phyloP scores from a whole-genome alignment of 768 basidiomycete species.

The Serendipita sp. region DNA sequence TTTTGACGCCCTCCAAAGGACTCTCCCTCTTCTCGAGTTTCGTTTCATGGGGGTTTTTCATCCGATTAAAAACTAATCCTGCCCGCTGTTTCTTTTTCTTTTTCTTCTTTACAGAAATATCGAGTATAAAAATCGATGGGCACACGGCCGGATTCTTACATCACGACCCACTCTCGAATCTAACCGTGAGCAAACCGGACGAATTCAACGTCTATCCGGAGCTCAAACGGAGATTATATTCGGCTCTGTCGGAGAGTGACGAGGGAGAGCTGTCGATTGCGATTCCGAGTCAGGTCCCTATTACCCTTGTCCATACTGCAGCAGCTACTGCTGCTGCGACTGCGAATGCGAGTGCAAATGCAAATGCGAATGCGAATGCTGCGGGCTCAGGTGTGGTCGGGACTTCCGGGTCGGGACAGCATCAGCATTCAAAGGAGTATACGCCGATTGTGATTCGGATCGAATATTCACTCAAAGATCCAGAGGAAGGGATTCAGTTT shows the following conservation, averaged over 20 bases:
- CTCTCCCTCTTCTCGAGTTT: no score
- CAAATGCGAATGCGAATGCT: slow-evolving; percentile 18
- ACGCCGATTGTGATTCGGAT: slow-evolving; percentile 61
- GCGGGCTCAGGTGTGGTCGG: slow-evolving; percentile 39
- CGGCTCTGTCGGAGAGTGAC: slow-evolving; percentile 77
- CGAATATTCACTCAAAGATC: slow-evolving; percentile 65
- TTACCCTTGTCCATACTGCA: slow-evolving; percentile 20
- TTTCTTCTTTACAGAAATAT: slow-evolving; percentile 34
- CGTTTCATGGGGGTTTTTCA: no score
- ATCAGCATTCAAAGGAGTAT: slow-evolving; percentile 33
- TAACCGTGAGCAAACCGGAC: slow-evolving; percentile 45
- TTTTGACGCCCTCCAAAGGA: slow-evolving; percentile 11
- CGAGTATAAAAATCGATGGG: slow-evolving; percentile 54
- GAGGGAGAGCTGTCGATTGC: slow-evolving; percentile 90
- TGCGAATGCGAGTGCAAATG: background rate
- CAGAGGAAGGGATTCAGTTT: slow-evolving; percentile 73
- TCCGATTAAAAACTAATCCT: slow-evolving; percentile 8
- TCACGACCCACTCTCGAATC: slow-evolving; percentile 53
- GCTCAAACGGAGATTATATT: slow-evolving; percentile 79
- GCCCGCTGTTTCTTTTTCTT: slow-evolving; percentile 12
- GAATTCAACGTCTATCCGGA: slow-evolving; percentile 86
- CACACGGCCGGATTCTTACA: slow-evolving; percentile 63
- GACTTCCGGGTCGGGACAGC: background rate
- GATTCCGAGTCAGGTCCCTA: slow-evolving; percentile 54
- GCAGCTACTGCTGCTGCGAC: slow-evolving; percentile 12